Percentiles rank a stretch among this genome's conserved stretches.
Evolutionary conservation across 179 eudicot genomes (phyloP).

Genomic region (Nepenthes alata): DNA sequence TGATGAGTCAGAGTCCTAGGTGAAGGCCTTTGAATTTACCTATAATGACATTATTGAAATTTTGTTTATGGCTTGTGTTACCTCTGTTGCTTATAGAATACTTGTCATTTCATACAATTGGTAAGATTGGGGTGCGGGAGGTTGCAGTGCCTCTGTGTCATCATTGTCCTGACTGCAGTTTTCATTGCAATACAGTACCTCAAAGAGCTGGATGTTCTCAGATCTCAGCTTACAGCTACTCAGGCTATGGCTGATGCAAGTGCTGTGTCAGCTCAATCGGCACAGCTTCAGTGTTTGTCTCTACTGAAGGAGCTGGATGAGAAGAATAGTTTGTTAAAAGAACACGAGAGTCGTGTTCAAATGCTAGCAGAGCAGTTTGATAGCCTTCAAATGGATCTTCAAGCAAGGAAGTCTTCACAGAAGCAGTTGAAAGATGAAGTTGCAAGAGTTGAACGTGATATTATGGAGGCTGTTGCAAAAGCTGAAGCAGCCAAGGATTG

Average conservation of each 20-base stretch:
- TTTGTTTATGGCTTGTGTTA: too few species aligned
- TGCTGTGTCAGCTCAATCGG: slow-evolving; percentile 79
- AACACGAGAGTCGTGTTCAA: slow-evolving; percentile 69
- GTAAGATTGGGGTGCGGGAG: too few species aligned
- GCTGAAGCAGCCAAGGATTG: slow-evolving; percentile 55
- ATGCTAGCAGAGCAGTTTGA: slow-evolving; percentile 66
- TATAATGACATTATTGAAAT: too few species aligned
- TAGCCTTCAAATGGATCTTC: slow-evolving; percentile 65
- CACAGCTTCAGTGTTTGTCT: slow-evolving; percentile 63
- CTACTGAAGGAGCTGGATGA: slow-evolving; percentile 57
- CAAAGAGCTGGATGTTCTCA: slow-evolving; percentile 62
- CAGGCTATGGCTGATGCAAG: slow-evolving; percentile 75
- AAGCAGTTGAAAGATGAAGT: slow-evolving; percentile 84
- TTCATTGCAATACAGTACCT: slow-evolving; percentile 38
- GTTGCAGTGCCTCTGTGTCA: not conserved
- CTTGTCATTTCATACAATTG: too few species aligned
- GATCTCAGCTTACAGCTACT: slow-evolving; percentile 49
- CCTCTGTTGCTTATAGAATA: too few species aligned
- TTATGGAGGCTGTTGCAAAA: slow-evolving; percentile 66
- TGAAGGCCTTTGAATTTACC: too few species aligned
- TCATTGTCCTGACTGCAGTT: slow-evolving; percentile 6
- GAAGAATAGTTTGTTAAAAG: slow-evolving; percentile 58
- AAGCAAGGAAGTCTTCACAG: slow-evolving; percentile 66
- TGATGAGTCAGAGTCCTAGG: too few species aligned
- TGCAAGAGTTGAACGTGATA: slow-evolving; percentile 70